Evolutionary conservation across 176 grass and related monocot species (phyloP), one percentile per base, ranked within the genome.

Genomic region (Metroxylon sagu): DNA sequence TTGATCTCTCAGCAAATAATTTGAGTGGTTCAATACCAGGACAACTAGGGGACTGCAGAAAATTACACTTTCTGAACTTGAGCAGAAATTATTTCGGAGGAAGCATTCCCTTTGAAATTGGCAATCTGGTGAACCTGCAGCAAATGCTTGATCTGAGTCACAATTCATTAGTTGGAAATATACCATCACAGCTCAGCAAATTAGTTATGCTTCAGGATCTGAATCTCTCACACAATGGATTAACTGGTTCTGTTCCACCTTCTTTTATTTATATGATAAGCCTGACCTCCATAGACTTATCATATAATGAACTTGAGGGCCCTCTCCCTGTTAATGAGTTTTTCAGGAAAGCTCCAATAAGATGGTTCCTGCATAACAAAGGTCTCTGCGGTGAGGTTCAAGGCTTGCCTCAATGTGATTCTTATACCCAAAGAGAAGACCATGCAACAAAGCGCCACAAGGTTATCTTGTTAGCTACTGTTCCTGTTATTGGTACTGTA

Each of bases 231-330:
- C 77, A 81, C 27, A 85, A 85, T 19, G 53, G 52, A 54, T 59
- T 84, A 26, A 68, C 58, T 4, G 81, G 81, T 39, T 50, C 53
- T 35, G 64, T 75, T 35, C 75, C 75, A 2, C 29, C 52, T 5
- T 74, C 29, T 28, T 66, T 79, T 0, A 6, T 4, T 26, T 48
- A 51, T n/a, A 73, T 85, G 72, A 0, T 53, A 2, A 85, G 82
- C 26, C 66, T 79, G 14, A 57, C 23, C 18, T 39, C 35, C 29
- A 53, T 84, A 2, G 76, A 84, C 49, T 7, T 84, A 18, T 75
- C 75, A 7, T 84, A 60, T 64, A 84, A 84, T 6, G 29, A 74
- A 52, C 49, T 84, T 5, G 53, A 71, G 18, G 82, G 82, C 7
- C 49, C 61, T 5, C 0, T 80, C 14, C 81, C 76, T 14, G 16